Percentiles rank a stretch among this genome's conserved stretches.
Conservation (phyloP, 257 asterid genomes). For the Avicennia marina region DNA sequence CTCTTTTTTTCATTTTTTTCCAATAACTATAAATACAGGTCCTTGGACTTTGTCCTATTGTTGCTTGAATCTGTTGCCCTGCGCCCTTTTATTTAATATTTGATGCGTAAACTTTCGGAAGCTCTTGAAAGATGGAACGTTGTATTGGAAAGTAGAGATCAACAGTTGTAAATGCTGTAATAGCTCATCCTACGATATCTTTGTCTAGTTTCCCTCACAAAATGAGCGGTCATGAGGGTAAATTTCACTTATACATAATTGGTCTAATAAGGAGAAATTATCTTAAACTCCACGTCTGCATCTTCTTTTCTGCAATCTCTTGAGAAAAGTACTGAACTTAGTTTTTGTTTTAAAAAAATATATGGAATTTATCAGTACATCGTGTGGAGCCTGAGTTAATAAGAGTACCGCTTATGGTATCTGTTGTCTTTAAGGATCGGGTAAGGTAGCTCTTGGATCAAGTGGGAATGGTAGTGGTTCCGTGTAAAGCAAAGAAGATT, state of each 20-base stretch:
- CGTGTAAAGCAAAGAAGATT: conserved; percentile 68
- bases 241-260: too few relatives aligned
- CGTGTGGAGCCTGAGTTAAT: too few relatives aligned
- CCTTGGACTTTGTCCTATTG: background rate
- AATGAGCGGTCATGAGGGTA: too few relatives aligned
- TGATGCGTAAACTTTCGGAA: background rate
- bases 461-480: conserved; percentile 70
- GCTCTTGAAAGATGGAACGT: background rate
- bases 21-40: too few relatives aligned
- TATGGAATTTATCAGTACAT: too few relatives aligned
- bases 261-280: too few relatives aligned
- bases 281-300: too few relatives aligned
- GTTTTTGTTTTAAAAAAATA: background rate
- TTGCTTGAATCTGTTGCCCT: background rate
- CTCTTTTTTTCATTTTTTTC: too few relatives aligned
- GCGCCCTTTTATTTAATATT: too few relatives aligned
- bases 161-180: too few relatives aligned
- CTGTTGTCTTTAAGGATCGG: conserved; percentile 52
- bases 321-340: background rate
- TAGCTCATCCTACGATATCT: too few relatives aligned
- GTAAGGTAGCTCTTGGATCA: conserved; percentile 70
- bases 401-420: background rate
- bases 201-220: too few relatives aligned
- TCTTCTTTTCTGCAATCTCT: background rate
- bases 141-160: background rate